These are phyloP conservation scores for Podaxis mareebaensis DNA, from an alignment of 768 basidiomycete species.

Conservation along the genomic window DNA sequence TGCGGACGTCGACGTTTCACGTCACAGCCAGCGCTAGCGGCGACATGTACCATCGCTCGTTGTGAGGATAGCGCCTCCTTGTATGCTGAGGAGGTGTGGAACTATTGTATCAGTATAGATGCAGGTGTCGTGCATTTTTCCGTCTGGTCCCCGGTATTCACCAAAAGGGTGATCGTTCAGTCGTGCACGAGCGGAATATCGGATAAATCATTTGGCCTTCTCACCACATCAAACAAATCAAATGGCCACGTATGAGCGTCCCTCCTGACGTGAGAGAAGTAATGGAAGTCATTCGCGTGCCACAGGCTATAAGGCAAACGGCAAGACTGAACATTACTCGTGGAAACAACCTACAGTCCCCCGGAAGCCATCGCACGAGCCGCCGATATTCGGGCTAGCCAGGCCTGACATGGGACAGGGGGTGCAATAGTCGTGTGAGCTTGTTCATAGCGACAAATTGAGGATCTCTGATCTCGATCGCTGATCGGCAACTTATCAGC, in stretches of 20 bases:
- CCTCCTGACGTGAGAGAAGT: neutral
- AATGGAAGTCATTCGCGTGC: neutral
- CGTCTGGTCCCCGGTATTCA: neutral
- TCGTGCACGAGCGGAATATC: neutral
- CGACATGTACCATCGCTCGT: slow-evolving; percentile 2
- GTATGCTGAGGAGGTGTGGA: neutral
- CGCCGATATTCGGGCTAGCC: neutral
- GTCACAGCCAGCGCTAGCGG: neutral
- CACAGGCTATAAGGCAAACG: neutral
- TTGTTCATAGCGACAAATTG: neutral
- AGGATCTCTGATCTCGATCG: slow-evolving; percentile 1
- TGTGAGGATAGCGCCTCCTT: neutral
- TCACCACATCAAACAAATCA: neutral
- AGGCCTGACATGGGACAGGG: neutral
- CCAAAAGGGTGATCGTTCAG: neutral
- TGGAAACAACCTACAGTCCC: too few relatives aligned
- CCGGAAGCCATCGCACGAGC: too few relatives aligned
- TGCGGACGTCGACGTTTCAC: neutral
- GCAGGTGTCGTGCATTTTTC: neutral
- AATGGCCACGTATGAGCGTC: neutral
- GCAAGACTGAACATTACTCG: neutral
- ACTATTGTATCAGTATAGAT: neutral
- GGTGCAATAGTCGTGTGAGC: neutral
- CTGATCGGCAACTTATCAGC: slow-evolving; percentile 5
- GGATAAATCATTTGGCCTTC: neutral